Percentiles rank a stretch among this genome's conserved stretches.
phyloP scores from a whole-genome alignment of 2,329 filamentous ascomycete genomes.

The Laburnicola sp. region DNA sequence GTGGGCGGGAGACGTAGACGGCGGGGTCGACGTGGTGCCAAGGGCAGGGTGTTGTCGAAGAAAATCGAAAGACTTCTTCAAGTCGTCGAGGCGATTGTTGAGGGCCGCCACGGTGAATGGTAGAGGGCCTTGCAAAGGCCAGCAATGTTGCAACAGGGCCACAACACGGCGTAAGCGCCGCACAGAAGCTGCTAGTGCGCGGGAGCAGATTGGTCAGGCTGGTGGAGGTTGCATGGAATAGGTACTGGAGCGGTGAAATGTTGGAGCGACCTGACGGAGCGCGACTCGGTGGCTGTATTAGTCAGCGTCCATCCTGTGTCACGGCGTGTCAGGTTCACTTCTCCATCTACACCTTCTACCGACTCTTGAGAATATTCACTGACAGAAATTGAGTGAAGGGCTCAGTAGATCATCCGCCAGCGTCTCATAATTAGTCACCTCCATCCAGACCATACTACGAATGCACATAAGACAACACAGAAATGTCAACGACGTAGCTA shows the following conservation, averaged over 20 bases:
- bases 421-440: too few species aligned
- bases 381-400: too few species aligned
- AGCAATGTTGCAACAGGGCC: constrained; percentile 9
- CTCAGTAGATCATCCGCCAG: too few species aligned
- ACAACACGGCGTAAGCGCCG: constrained; percentile 15
- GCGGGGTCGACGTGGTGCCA: constrained; percentile 23
- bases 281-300: too few species aligned
- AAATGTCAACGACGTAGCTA: too few species aligned
- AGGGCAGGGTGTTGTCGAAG: constrained; percentile 37
- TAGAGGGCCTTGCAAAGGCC: background rate
- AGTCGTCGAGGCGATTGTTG: constrained; percentile 37
- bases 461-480: too few species aligned
- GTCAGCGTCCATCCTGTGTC: too few species aligned
- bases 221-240: constrained; percentile 12
- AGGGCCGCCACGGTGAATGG: constrained; percentile 43
- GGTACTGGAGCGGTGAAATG: constrained; percentile 13
- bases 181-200: constrained; percentile 8
- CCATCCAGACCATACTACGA: too few species aligned
- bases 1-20: constrained; percentile 13
- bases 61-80: constrained; percentile 43
- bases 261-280: constrained; percentile 6
- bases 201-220: constrained; percentile 10
- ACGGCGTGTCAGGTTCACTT: too few species aligned
- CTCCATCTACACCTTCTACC: too few species aligned
- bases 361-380: too few species aligned